phyloP scores from a whole-genome alignment of 2,329 filamentous ascomycete genomes.

The Neonectria magnoliae region DNA sequence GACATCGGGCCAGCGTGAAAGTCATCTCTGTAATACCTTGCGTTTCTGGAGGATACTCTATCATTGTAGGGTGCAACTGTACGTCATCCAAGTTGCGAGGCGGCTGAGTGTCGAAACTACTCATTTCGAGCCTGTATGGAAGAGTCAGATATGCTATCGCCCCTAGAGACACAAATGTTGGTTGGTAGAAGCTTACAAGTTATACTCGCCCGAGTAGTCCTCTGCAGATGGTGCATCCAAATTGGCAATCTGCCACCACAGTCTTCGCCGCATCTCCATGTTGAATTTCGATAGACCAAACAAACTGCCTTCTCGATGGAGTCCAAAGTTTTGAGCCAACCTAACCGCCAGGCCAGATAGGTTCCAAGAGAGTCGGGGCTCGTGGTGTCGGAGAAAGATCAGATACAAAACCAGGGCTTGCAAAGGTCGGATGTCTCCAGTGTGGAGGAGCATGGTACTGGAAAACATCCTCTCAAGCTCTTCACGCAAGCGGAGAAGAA shows the following conservation, averaged over 20 bases:
- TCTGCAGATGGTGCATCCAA: constrained; percentile 18
- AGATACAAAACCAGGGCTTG: constrained; percentile 13
- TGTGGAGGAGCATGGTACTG: constrained; percentile 10
- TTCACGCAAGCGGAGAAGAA: constrained; percentile 2
- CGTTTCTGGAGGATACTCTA: constrained; percentile 7
- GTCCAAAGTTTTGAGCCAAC: constrained; percentile 17
- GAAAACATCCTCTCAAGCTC: constrained; percentile 13
- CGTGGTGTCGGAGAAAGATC: constrained; percentile 13
- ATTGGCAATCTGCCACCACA: constrained; percentile 19
- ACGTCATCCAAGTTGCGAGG: constrained; percentile 15
- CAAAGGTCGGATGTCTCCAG: constrained; percentile 13
- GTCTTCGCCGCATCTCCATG: constrained; percentile 12
- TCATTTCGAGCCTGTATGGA: constrained; percentile 7
- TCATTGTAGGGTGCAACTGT: constrained; percentile 5
- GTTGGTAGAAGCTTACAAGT: background rate
- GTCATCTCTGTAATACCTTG: constrained; percentile 14
- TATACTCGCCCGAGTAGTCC: constrained; percentile 17
- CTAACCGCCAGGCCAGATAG: constrained; percentile 13
- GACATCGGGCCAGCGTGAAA: constrained; percentile 2
- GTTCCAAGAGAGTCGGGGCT: constrained; percentile 15
- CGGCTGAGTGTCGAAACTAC: constrained; percentile 12
- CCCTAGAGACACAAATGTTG: background rate
- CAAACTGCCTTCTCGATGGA: constrained; percentile 21
- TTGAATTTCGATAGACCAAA: constrained; percentile 13
- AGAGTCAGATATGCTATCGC: too few species aligned